Percentiles rank a stretch among this genome's conserved stretches.
Evolutionary conservation across 192 early-diverging fungal genomes (phyloP).

Genomic region (Obelidium mucronatum): DNA sequence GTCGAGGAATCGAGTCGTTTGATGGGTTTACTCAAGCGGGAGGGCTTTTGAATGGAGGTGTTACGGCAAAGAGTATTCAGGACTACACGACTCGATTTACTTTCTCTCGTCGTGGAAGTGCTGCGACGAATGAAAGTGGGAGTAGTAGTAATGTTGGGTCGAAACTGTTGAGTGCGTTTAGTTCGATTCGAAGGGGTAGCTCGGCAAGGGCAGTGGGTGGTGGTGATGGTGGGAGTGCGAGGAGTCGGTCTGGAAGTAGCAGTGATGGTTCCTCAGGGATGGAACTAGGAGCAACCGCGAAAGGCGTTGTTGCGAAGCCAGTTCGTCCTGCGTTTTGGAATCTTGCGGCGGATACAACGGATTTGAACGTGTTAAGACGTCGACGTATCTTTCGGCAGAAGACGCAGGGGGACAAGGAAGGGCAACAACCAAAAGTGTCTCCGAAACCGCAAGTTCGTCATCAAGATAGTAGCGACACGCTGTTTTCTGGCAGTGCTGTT

Average conservation of each 20-base stretch:
- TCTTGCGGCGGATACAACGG: neutral
- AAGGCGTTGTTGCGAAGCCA: neutral
- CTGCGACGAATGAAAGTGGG: neutral
- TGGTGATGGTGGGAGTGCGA: neutral
- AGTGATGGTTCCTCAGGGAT: too few species aligned
- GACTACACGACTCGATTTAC: too few species aligned
- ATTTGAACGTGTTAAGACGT: neutral
- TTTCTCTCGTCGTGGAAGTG: neutral
- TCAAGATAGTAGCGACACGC: neutral
- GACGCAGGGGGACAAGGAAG: too few species aligned
- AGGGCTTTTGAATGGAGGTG: conserved; percentile 18
- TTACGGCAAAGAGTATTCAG: neutral
- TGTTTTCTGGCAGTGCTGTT: neutral
- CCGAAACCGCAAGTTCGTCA: neutral
- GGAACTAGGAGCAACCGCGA: too few species aligned
- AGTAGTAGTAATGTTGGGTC: too few species aligned
- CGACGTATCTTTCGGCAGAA: too few species aligned
- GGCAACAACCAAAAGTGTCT: neutral
- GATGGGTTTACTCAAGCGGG: conserved; percentile 22
- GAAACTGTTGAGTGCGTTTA: too few species aligned
- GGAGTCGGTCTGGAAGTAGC: too few species aligned
- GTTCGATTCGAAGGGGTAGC: too few species aligned
- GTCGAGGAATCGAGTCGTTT: conserved; percentile 4
- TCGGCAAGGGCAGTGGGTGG: too few species aligned
- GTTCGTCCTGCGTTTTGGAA: neutral